These are phyloP conservation scores for Neopestalotiopsis rosae DNA, from an alignment of 2,329 filamentous ascomycete genomes.

Conservation along the genomic window DNA sequence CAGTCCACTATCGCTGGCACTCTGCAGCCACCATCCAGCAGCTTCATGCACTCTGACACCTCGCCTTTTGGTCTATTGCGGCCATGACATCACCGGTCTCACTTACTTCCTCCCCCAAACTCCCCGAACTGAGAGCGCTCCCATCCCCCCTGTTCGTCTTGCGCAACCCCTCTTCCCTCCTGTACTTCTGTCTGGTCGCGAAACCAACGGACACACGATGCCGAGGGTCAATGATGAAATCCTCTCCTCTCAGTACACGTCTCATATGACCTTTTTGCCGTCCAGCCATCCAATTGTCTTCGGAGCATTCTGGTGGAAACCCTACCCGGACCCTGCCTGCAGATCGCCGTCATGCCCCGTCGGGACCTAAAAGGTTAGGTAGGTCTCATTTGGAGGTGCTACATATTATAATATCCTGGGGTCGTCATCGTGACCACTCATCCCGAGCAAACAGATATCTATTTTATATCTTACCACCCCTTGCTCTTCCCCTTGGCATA, in stretches of 20 bases:
- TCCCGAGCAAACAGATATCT: background rate
- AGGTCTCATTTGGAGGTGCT: too few relatives aligned
- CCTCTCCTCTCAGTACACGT: background rate
- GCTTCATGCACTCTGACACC: background rate
- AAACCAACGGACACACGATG: background rate
- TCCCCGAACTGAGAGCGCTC: background rate
- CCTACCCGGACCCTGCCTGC: constrained; percentile 6
- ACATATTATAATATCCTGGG: background rate
- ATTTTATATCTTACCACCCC: background rate
- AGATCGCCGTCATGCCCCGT: background rate
- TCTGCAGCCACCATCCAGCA: background rate
- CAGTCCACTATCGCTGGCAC: background rate
- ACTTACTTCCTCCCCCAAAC: background rate
- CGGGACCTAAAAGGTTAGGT: background rate
- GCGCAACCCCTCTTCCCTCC: background rate
- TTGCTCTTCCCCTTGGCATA: background rate
- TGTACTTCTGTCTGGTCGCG: background rate
- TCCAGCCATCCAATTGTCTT: background rate
- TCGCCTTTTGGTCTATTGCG: background rate
- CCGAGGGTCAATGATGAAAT: constrained; percentile 12
- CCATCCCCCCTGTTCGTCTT: background rate
- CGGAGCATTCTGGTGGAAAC: background rate
- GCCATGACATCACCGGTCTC: constrained; percentile 11
- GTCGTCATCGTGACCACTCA: background rate
- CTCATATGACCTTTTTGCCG: background rate